Conservation (phyloP, 2,329 filamentous ascomycete genomes). For the Boeremia exigua region DNA sequence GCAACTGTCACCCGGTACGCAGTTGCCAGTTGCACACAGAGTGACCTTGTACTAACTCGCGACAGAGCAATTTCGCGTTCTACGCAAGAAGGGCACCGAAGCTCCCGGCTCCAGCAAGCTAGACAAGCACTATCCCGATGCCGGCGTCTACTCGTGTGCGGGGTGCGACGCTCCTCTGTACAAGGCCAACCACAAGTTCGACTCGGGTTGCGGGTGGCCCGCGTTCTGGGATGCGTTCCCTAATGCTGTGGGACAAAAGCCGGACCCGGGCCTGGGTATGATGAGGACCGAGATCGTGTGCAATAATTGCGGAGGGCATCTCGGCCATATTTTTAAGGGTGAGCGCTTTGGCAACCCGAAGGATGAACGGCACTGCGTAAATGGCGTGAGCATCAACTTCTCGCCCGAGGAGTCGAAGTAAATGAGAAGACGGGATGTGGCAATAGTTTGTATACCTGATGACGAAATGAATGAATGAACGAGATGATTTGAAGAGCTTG, state of each 20-base stretch:
- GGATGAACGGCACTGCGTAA: slow-evolving; percentile 96
- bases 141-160: slow-evolving; percentile 85
- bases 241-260: slow-evolving; percentile 82
- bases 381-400: slow-evolving; percentile 89
- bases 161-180: slow-evolving; percentile 89
- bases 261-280: slow-evolving; percentile 82
- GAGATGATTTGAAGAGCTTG: no score
- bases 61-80: slow-evolving; percentile 91
- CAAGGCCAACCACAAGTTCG: slow-evolving; percentile 93
- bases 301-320: slow-evolving; percentile 88
- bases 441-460: neutral
- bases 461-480: neutral
- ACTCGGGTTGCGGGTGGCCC: slow-evolving; percentile 95
- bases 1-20: slow-evolving; percentile 73
- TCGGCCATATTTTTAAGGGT: slow-evolving; percentile 91
- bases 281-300: slow-evolving; percentile 90
- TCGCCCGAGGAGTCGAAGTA: slow-evolving; percentile 64
- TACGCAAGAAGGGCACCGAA: slow-evolving; percentile 93
- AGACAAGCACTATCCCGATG: slow-evolving; percentile 79
- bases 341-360: slow-evolving; percentile 85
- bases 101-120: slow-evolving; percentile 78
- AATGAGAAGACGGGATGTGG: neutral
- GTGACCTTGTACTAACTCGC: slow-evolving; percentile 6
- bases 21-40: no score
- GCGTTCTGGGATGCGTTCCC: slow-evolving; percentile 97